Base-by-base conservation (phyloP, 75 land plant genomes). In the Cunninghamia lanceolata region DNA sequence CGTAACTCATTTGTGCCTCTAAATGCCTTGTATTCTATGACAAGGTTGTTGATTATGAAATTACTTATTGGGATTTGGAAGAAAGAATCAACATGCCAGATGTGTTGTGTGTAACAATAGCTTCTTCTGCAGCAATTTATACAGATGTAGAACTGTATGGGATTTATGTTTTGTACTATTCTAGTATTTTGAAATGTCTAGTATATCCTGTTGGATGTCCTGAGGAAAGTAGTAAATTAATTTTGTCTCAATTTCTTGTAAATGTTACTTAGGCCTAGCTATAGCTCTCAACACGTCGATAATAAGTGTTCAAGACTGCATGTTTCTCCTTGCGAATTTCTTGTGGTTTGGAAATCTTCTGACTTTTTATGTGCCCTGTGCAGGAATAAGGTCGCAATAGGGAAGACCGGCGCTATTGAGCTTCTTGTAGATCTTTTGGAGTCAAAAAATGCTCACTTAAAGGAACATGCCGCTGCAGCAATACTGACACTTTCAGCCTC, bases 361-460 rank as follows among this genome's bases (percentile, higher is more conserved):
- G 4, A n/a, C 14, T 16, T 80, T 42, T 11, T 45, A 28, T 45
- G 30, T 30, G 73, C 42, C 9, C 87, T 43, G 73, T 80, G 14
- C 96, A 95, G 97, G 83, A 96, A 96, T 86, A 96, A 96, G 88
- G 84, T 91, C 28, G 77, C 82, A 63, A 93, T 96, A 78, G 93
- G 92, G 7, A 91, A 92, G 34, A 87, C 95, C 45, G 98, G 98
- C 63, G 96, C 93, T 39, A 86, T 95, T 9, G 90, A 88, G 78
- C 94, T 93, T 3, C 89, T 94, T 14, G 87, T 92, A 42, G 85
- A 82, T 68, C 92, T 93, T 39, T 88, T 96, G 63, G 83, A 88
- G 50, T 89, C 91, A 2, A 75, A 86, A 14, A 85, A 77, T 79
- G 52, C 63, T 21, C 84, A 71, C 46, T 81, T 96, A 63, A 88